Conservation (phyloP, 2,329 filamentous ascomycete genomes). For the Aspergillus hortae region DNA sequence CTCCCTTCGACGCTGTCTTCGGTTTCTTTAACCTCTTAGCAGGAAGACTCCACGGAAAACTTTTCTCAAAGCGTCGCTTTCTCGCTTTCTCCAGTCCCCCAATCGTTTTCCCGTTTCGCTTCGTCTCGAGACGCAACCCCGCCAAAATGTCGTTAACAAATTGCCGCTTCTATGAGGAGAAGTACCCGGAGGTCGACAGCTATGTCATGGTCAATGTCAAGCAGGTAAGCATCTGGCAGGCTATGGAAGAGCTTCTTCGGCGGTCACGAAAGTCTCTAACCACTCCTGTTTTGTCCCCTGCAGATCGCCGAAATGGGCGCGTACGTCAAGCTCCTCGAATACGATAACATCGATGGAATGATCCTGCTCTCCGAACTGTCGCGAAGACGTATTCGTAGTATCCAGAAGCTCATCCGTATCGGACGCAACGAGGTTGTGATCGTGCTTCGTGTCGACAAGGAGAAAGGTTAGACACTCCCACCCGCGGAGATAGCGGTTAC, state of each 20-base stretch:
- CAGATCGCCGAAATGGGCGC: slow-evolving; percentile 99
- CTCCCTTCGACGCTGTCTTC: slow-evolving; percentile 2
- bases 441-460: slow-evolving; percentile 97
- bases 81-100: neutral
- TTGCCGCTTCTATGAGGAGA: slow-evolving; percentile 96
- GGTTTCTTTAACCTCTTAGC: slow-evolving; percentile 11
- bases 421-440: slow-evolving; percentile 98
- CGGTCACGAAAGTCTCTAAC: slow-evolving; percentile 9
- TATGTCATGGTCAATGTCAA: slow-evolving; percentile 99
- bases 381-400: slow-evolving; percentile 94
- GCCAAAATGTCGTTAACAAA: slow-evolving; percentile 90
- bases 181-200: slow-evolving; percentile 96
- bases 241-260: neutral
- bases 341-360: slow-evolving; percentile 99
- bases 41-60: slow-evolving; percentile 4
- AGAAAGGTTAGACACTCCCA: slow-evolving; percentile 66
- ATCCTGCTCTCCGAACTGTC: slow-evolving; percentile 97
- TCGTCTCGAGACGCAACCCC: slow-evolving; percentile 37
- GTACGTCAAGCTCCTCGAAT: slow-evolving; percentile 98
- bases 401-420: slow-evolving; percentile 97
- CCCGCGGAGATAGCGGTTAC: neutral
- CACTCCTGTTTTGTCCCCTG: slow-evolving; percentile 1
- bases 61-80: neutral
- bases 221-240: slow-evolving; percentile 58
- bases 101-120: slow-evolving; percentile 4